These are phyloP conservation scores for Scheffersomyces quercinus DNA, from an alignment of 1,139 yeast species.

Conservation along the genomic window DNA sequence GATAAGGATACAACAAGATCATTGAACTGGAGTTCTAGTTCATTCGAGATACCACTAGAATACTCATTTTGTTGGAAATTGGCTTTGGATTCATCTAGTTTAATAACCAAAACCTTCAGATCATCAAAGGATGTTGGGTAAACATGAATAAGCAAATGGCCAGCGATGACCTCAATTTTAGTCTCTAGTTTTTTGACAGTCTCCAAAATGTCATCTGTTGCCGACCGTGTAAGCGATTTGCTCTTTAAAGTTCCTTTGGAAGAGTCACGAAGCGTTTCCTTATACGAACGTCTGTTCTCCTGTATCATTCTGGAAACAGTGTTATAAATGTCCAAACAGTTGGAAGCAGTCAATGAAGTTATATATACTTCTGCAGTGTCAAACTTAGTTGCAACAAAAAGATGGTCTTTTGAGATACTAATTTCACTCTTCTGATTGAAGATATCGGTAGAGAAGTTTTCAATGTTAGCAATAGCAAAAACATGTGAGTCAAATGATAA, in stretches of 20 bases:
- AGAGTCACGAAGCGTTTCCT: conserved; percentile 68
- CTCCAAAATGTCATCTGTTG: conserved; percentile 33
- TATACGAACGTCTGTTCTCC: conserved; percentile 71
- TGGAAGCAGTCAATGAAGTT: conserved; percentile 85
- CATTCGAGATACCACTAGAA: conserved; percentile 49
- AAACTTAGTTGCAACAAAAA: conserved; percentile 59
- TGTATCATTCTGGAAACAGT: conserved; percentile 71
- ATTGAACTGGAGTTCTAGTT: conserved; percentile 52
- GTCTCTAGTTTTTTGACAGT: conserved; percentile 52
- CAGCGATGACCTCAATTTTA: conserved; percentile 60
- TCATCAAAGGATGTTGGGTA: conserved; percentile 80
- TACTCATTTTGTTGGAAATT: conserved; percentile 59
- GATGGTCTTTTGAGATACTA: conserved; percentile 54
- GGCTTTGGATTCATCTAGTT: conserved; percentile 60
- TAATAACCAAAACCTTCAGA: conserved; percentile 66
- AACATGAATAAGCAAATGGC: conserved; percentile 57
- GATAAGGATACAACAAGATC: conserved; percentile 70
- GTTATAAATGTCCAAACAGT: conserved; percentile 72
- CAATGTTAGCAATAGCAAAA: conserved; percentile 63
- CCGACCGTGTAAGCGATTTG: conserved; percentile 5
- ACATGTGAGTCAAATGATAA: conserved; percentile 82
- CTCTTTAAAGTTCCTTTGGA: conserved; percentile 16
- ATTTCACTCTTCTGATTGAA: conserved; percentile 64
- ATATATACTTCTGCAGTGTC: conserved; percentile 60
- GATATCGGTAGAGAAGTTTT: conserved; percentile 53